phyloP scores from a whole-genome alignment of 1,139 yeast genomes.

The Dujonia santamariae region DNA sequence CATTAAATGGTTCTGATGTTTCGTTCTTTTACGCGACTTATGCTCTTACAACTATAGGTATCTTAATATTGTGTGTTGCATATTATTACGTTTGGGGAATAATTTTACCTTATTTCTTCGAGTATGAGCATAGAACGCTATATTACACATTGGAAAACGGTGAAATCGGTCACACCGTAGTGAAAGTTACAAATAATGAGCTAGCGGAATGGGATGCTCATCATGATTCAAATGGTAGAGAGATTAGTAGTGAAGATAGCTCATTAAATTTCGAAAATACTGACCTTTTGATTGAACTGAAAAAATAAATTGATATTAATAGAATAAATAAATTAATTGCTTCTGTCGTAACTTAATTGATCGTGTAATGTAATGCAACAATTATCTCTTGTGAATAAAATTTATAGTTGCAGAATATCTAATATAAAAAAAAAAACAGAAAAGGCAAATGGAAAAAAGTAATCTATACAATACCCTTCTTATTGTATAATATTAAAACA shows the following conservation, averaged over 20 bases:
- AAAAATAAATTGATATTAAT: too few relatives aligned
- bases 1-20: slow-evolving; percentile 34
- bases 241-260: slow-evolving; percentile 6
- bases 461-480: too few relatives aligned
- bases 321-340: too few relatives aligned
- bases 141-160: slow-evolving; percentile 32
- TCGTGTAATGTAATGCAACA: too few relatives aligned
- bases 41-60: slow-evolving; percentile 26
- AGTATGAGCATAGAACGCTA: slow-evolving; percentile 29
- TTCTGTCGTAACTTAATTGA: too few relatives aligned
- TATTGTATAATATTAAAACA: too few relatives aligned
- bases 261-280: too few relatives aligned
- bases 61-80: slow-evolving; percentile 25
- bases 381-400: too few relatives aligned
- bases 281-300: too few relatives aligned
- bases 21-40: slow-evolving; percentile 29
- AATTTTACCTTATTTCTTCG: slow-evolving; percentile 30
- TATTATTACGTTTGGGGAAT: slow-evolving; percentile 37
- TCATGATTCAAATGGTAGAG: slow-evolving; percentile 17
- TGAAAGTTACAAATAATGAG: slow-evolving; percentile 29
- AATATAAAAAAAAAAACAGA: too few relatives aligned
- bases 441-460: too few relatives aligned
- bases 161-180: slow-evolving; percentile 37
- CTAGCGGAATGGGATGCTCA: slow-evolving; percentile 30
- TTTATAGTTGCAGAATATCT: too few relatives aligned